phyloP scores from a whole-genome alignment of 163 green algal genomes.

The Chlorella variabilis region DNA sequence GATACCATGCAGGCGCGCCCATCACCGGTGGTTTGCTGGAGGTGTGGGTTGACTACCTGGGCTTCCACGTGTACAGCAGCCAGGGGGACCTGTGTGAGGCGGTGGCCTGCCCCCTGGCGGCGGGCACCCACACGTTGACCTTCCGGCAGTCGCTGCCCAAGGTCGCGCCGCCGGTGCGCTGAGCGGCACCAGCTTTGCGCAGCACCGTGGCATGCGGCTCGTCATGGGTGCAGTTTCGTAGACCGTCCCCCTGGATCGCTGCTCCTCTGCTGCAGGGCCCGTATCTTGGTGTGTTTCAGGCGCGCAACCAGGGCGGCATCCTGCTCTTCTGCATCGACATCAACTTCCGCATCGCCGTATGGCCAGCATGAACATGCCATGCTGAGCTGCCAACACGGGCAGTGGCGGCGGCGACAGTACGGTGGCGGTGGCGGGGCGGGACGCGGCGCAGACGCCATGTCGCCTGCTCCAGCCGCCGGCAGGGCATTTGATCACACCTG shows the following conservation, averaged over 20 bases:
- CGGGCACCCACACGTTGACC: neutral
- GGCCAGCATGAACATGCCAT: neutral
- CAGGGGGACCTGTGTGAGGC: constrained; percentile 17
- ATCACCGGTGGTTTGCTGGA: constrained; percentile 11
- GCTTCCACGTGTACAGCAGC: constrained; percentile 21
- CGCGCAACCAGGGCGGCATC: neutral
- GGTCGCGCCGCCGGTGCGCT: constrained; percentile 5
- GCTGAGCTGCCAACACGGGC: neutral
- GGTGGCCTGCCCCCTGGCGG: constrained; percentile 7
- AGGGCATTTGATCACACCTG: no score
- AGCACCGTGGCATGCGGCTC: no score
- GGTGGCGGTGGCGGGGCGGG: no score
- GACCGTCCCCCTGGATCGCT: no score
- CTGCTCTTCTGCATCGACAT: constrained; percentile 20
- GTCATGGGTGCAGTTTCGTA: no score
- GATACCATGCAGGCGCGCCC: neutral
- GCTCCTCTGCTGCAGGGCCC: neutral
- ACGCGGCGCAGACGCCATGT: no score
- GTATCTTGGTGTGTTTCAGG: constrained; percentile 16
- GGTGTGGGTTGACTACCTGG: constrained; percentile 12
- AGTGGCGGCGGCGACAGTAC: neutral
- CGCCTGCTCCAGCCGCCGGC: no score
- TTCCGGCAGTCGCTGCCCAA: constrained; percentile 21
- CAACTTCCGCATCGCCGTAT: constrained; percentile 7
- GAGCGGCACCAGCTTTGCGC: no score